Conservation (phyloP, 805 yeast species). For the Yarrowia porcina region DNA sequence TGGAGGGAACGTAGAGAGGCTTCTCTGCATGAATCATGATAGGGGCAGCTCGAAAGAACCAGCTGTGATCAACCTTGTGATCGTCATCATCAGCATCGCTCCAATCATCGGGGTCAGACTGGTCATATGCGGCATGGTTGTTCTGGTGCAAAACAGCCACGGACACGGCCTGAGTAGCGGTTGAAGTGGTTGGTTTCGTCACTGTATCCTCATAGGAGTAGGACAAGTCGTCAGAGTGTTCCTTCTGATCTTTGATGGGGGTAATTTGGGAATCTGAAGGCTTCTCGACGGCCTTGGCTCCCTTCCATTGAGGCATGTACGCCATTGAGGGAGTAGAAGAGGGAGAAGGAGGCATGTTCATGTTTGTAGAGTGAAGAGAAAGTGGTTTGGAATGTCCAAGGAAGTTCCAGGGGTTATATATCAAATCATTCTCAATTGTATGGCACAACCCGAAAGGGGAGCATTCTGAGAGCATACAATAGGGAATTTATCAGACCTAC, state of each 20-base stretch:
- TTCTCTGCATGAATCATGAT: not conserved
- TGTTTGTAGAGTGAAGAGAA: not conserved
- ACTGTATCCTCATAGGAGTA: not conserved
- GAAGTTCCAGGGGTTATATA: not conserved
- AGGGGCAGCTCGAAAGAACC: not conserved
- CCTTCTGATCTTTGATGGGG: not conserved
- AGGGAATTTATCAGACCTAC: not conserved
- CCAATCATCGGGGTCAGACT: constrained; percentile 6
- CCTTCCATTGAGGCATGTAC: not conserved
- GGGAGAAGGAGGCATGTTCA: not conserved
- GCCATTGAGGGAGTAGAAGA: not conserved
- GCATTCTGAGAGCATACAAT: not conserved
- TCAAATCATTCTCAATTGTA: not conserved
- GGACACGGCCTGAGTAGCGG: not conserved
- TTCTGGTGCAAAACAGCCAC: not conserved
- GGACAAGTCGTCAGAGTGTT: not conserved
- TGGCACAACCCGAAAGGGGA: not conserved
- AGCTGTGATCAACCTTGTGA: not conserved
- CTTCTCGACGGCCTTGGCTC: not conserved
- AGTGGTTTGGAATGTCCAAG: not conserved
- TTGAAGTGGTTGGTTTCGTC: not conserved
- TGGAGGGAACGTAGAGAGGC: not conserved
- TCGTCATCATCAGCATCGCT: constrained; percentile 1
- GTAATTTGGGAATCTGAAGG: not conserved
- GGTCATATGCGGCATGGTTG: not conserved